Base-by-base conservation (phyloP, 495 filamentous ascomycete species). In the Rostrohypoxylon terebratum region DNA sequence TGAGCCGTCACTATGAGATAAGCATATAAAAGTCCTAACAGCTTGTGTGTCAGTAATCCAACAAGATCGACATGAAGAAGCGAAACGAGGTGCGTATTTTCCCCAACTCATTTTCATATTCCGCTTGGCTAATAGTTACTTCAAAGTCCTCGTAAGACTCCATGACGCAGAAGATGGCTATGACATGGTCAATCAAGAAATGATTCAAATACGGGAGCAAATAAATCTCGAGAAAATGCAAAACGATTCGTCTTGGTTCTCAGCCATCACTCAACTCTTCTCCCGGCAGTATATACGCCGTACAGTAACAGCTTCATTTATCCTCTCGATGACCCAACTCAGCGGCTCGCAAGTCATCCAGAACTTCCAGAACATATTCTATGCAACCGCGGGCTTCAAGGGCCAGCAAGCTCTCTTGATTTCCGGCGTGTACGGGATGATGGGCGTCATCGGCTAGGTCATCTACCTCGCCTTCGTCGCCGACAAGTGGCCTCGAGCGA, bases 311-410 rank as follows among this genome's bases (percentile, higher is more conserved):
- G 51, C 14, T n/a, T 34, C 25, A 2, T 31, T 53, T 21, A 55
- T 55, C 23, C 25, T 55, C 51, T 13, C 23, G 20, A 55, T 55
- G 51, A 34, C 51, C 51, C 23, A 55, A n/a, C 51, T 55, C 13
- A 16, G 25, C 31, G 51, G 51, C 23, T 33, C 25, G 14, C 23
- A 55, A 9, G 20, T 55, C 23, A 55, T 55, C 14, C 51, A 55
- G 31, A 55, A 55, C 51, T 55, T 33, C 31, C 51, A 55, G 51
- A 33, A 31, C n/a, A 31, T 55, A 3, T 25, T 53, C 21, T 53
- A 53, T 21, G 25, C 20, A 0, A 25, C 48, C 10, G 21, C 25
- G 21, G 48, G 48, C 4, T 53, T 53, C 25, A 25, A 53, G 20
- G 48, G 48, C 21, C 48, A 31, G 9, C 21, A 53, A 28, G 48